Evolutionary conservation across 1,284 basidiomycete genomes (phyloP), one percentile per base, ranked within the genome.

Genomic region (Ganoderma lingzhi): DNA sequence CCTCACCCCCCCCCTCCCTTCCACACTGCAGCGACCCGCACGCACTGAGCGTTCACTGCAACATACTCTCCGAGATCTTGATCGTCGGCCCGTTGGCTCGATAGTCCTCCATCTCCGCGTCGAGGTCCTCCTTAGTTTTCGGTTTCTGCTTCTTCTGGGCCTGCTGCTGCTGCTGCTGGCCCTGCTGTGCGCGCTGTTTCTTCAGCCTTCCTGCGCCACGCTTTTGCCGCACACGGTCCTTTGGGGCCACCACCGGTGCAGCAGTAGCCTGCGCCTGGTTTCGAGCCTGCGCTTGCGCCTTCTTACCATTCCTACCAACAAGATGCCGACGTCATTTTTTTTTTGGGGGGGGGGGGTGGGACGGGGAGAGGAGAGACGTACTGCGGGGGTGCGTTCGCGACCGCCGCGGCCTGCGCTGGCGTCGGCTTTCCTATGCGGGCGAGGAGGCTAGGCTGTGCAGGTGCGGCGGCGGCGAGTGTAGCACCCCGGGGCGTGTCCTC

Each of bases 51-150:
- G 8, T 23, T 51, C 48, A 39, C 37, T 39, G n/a, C 14, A 42
- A 6, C 39, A 61, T 30, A 14, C 59, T 61, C 6, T 61, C 59
- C 23, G 59, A 61, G n/a, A 61, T 39, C 39, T 61, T 61, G 39
- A 61, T 42, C 0, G 23, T 4, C 9, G n/a, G 37, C 39, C 39
- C 39, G 5, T 67, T 64, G 60, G 87, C 86, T 42, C 85, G 83
- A 73, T 92, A 93, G 62, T 91, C 88, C 66, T 93, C 91, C 88
- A 93, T 92, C 78, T 93, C 91, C 77, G 84, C 82, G 77, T 93
- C 91, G 39, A 93, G 82, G 70, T 91, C 84, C 41, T 83, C 85
- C 32, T 78, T 77, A 1, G 85, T 83, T 58, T 76, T 70, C 65
- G 74, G 71, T 64, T 74, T 70, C 64, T 23, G 55, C 9, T 65